Base-by-base conservation (phyloP, 2,329 filamentous ascomycete species). In the Mollisia scopiformis region DNA sequence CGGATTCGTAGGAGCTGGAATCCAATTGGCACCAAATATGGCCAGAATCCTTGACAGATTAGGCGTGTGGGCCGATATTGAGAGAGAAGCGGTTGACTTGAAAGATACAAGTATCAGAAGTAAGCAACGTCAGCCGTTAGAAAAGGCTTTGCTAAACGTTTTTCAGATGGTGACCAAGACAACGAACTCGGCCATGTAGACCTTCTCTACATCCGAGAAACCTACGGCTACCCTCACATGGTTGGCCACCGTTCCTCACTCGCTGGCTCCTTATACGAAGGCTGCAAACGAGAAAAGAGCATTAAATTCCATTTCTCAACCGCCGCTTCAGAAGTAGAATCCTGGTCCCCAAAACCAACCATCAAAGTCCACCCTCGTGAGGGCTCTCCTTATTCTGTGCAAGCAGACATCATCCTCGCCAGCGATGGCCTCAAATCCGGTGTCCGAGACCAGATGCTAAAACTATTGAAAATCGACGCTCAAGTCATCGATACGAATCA, bases 1-100 rank as follows among this genome's bases (percentile, higher is more conserved):
- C 3, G 91, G 91, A 5, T 94, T 94, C 69, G 90, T 94, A 1
- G 92, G 92, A 25, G 92, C 92, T 1, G 92, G 92, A 5, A 94
- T 95, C 66, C 92, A 96, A 73, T 81, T 94, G 60, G 90, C 91
- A 0, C 91, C 91, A 0, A 96, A 95, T 67, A 90, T 94, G 83
- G 87, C 88, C 3, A 84, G 90, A 2, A 89, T 95, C 8, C 81
- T 95, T 13, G 88, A 92, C 71, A 79, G 82, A 14, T 77, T 93
- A 39, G 91, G 88, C 10, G 89, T 89, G 61, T 94, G 91, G 90
- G 76, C 82, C 19, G 80, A 82, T 16, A 91, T 95, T 63, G 85
- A 85, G 64, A 82, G 79, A 37, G 89, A 93, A 72, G 89, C 89
- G 2, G 90, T 91, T 0, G 83, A 88, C 30, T 52, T 93, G 61